Evolutionary conservation across 1,284 basidiomycete genomes (phyloP).

Genomic region (Amylostereum areolatum): DNA sequence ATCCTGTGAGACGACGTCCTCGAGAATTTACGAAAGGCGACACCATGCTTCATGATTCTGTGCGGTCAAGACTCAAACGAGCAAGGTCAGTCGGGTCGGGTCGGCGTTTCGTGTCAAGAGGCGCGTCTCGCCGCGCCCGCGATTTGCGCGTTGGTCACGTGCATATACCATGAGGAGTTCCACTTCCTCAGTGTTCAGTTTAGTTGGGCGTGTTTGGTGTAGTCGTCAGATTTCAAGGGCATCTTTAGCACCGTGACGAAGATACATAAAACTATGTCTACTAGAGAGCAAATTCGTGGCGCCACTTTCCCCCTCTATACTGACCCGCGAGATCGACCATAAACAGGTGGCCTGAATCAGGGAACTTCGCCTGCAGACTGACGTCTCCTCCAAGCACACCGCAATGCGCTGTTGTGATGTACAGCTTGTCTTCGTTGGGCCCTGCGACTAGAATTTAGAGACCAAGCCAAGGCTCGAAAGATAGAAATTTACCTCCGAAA

Average conservation of each 20-base stretch:
- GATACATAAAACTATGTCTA: neutral
- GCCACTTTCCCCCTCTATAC: constrained; percentile 39
- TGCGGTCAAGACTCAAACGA: no score
- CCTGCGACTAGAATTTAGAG: constrained; percentile 29
- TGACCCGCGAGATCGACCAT: constrained; percentile 50
- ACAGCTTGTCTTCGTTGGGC: constrained; percentile 54
- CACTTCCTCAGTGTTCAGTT: no score
- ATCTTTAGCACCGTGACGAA: no score
- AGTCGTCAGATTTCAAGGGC: neutral
- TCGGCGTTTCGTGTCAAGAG: no score
- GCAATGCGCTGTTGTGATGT: constrained; percentile 63
- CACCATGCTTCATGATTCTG: constrained; percentile 79
- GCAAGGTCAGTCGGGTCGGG: no score
- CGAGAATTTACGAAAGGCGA: constrained; percentile 85
- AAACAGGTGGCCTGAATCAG: constrained; percentile 63
- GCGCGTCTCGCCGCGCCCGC: no score
- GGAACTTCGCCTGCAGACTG: constrained; percentile 42
- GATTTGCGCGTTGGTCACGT: no score
- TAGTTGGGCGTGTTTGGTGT: no score
- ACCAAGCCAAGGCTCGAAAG: neutral
- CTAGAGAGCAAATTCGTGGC: constrained; percentile 29
- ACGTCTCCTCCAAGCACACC: constrained; percentile 48
- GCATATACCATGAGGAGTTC: no score
- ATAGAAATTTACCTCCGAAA: constrained; percentile 48
- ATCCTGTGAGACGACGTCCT: constrained; percentile 82